Evolutionary conservation across 2,329 filamentous ascomycete species (phyloP), one percentile per base, ranked within the genome.

Genomic region (Celoporthe dispersa): DNA sequence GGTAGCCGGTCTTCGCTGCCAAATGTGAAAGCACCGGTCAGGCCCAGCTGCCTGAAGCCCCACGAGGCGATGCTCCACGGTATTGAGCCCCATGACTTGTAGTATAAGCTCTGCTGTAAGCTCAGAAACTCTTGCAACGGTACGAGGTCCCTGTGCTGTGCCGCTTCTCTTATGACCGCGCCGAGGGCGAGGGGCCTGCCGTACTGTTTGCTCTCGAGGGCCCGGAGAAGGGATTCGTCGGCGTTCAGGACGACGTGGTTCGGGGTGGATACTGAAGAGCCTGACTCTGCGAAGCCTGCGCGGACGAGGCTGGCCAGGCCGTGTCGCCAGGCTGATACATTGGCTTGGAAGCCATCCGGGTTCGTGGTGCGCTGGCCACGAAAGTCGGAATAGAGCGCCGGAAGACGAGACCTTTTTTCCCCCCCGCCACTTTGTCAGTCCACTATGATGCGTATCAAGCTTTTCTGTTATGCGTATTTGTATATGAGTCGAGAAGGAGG

Each of bases 131-230:
- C 86, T 19, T 87, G 81, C 14, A 95, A 76, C 0, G 91, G 88
- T 16, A 97, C 83, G 79, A 97, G 87, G 60, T 91, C 89, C 62
- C 86, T 89, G 59, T 85, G 88, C 66, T 86, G 83, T 1, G 96
- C 82, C 0, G 92, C 92, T 75, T 98, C 95, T 39, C 82, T 81
- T 64, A 98, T 84, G 6, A 94, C 96, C 3, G 90, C 88, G 1
- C 92, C 92, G 0, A 99, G 83, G 3, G 92, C 93, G 12, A 95
- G 85, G 1, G 96, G 96, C 61, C 90, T 87, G 1, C 96, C 96
- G 80, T 89, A 94, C 75, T 95, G 90, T 60, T 90, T 89, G 64
- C 86, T 92, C 74, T 94, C 91, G 67, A 99, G 83, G 48, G 90
- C 88, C 33, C 88, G 86, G 31, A 92, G 82, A 1, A 99, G 85